phyloP scores from a whole-genome alignment of 2,329 filamentous ascomycete species.

The Fusarium tuaranense region DNA sequence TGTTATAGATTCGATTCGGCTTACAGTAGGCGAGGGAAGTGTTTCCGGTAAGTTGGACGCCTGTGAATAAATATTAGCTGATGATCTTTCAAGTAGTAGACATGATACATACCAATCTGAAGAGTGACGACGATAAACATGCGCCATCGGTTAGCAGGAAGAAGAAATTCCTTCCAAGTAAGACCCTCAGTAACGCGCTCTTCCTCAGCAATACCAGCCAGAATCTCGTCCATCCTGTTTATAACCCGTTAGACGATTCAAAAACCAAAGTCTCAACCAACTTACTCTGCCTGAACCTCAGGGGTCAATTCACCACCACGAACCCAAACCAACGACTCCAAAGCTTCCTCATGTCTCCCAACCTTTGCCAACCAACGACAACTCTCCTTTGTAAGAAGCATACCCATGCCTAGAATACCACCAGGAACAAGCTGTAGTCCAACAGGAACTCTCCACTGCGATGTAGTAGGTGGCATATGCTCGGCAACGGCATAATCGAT shows the following conservation, averaged over 20 bases:
- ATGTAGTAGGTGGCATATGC: slow-evolving; percentile 51
- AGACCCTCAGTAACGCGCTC: slow-evolving; percentile 57
- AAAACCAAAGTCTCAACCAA: not conserved
- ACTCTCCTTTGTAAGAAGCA: slow-evolving; percentile 62
- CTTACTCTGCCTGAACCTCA: slow-evolving; percentile 51
- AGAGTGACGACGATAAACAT: slow-evolving; percentile 62
- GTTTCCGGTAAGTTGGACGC: slow-evolving; percentile 61
- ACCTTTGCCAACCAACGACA: slow-evolving; percentile 60
- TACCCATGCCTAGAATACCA: slow-evolving; percentile 59
- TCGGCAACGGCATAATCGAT: slow-evolving; percentile 60
- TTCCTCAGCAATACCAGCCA: slow-evolving; percentile 61
- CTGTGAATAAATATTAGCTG: slow-evolving; percentile 23
- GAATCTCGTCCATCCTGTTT: slow-evolving; percentile 53
- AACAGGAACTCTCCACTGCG: slow-evolving; percentile 64
- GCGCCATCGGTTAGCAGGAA: slow-evolving; percentile 60
- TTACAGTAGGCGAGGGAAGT: slow-evolving; percentile 63
- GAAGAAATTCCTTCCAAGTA: slow-evolving; percentile 58
- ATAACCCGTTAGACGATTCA: not conserved
- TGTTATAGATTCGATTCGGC: not conserved
- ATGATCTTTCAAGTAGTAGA: not conserved
- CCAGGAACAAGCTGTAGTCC: slow-evolving; percentile 61
- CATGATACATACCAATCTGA: slow-evolving; percentile 53
- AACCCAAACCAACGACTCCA: slow-evolving; percentile 62
- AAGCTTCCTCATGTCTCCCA: slow-evolving; percentile 58
- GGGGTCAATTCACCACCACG: slow-evolving; percentile 56